Evolutionary conservation across 129 eudicot species (phyloP).

Genomic region (Flaveria sonorensis): DNA sequence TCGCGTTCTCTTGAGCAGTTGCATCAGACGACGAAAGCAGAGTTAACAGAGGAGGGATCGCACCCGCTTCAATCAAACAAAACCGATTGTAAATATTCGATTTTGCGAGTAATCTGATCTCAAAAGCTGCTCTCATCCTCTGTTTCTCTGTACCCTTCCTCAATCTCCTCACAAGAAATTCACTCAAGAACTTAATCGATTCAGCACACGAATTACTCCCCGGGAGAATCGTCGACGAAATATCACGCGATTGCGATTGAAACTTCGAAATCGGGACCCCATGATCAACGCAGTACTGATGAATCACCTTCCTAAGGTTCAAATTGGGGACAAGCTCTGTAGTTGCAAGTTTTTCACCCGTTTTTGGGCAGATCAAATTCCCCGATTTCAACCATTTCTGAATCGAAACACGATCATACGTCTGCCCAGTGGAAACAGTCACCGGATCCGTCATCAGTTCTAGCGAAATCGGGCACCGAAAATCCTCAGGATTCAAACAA

Average conservation of each 20-base stretch:
- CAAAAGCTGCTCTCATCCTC: conserved; percentile 60
- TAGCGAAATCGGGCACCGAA: conserved; percentile 81
- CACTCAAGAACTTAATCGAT: conserved; percentile 54
- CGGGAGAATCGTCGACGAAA: conserved; percentile 53
- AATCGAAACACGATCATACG: conserved; percentile 76
- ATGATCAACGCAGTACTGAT: conserved; percentile 66
- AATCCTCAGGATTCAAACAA: conserved; percentile 70
- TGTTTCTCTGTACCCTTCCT: conserved; percentile 41
- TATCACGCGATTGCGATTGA: conserved; percentile 48
- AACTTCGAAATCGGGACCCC: conserved; percentile 67
- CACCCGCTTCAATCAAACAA: conserved; percentile 58
- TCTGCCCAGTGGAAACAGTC: conserved; percentile 80
- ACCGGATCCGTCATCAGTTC: conserved; percentile 94
- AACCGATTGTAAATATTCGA: conserved; percentile 59
- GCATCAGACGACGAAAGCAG: conserved; percentile 61
- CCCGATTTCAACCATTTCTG: conserved; percentile 83
- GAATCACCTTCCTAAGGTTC: conserved; percentile 61
- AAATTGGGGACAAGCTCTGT: conserved; percentile 73
- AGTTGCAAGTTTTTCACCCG: conserved; percentile 57
- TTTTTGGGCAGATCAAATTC: conserved; percentile 71
- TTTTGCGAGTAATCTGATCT: conserved; percentile 70
- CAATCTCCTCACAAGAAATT: conserved; percentile 47
- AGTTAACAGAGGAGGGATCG: conserved; percentile 50
- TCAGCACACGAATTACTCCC: conserved; percentile 63
- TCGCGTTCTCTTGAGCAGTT: conserved; percentile 59